Conservation (phyloP, 306 rosid species). For the Luffa aegyptiaca region DNA sequence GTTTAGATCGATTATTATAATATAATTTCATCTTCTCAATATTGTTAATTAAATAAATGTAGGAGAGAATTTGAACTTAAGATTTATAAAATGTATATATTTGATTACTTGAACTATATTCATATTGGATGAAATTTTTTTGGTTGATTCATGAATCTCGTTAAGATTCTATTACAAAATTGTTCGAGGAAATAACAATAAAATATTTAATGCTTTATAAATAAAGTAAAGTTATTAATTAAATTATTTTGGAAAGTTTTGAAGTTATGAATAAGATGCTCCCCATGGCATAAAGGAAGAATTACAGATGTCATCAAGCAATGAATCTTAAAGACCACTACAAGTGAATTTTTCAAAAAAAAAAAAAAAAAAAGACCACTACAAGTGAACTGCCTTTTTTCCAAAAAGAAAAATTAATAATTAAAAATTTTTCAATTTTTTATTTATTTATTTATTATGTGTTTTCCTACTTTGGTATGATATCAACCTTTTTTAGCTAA, state of each 20-base stretch:
- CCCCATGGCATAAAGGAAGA: background rate
- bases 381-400: background rate
- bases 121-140: background rate
- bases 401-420: background rate
- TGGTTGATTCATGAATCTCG: background rate
- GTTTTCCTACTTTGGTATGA: background rate
- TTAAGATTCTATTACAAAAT: background rate
- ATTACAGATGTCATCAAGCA: conserved; percentile 4
- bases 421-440: background rate
- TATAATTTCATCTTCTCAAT: no score
- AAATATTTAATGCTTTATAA: background rate
- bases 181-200: background rate
- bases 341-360: background rate
- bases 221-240: background rate
- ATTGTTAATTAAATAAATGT: no score
- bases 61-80: no score
- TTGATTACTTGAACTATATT: no score
- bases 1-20: no score
- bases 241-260: background rate
- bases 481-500: background rate
- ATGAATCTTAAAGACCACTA: background rate
- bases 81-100: no score
- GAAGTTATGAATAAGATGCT: background rate
- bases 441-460: background rate
- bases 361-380: background rate